Percentiles rank a stretch among this genome's conserved stretches.
Conservation (phyloP, 1,284 basidiomycete species). For the Meripilus lineatus region DNA sequence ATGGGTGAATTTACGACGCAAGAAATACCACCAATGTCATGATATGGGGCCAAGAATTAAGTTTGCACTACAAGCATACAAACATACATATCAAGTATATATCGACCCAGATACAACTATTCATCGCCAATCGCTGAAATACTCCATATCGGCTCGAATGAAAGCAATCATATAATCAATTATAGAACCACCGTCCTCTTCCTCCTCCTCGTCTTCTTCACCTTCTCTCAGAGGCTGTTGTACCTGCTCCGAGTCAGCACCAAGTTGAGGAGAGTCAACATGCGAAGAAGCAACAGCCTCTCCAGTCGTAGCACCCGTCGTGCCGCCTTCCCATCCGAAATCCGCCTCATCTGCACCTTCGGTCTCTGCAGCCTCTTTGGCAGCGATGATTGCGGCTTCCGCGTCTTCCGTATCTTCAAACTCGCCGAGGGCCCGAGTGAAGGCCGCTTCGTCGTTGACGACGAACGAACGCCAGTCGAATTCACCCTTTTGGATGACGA, state of each 20-base stretch:
- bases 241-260: constrained; percentile 24
- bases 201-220: constrained; percentile 39
- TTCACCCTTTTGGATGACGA: constrained; percentile 92
- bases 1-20: too few species aligned
- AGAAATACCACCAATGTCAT: too few species aligned
- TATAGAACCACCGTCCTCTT: constrained; percentile 61
- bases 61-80: too few species aligned
- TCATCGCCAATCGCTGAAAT: constrained; percentile 68
- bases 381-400: constrained; percentile 75
- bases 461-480: constrained; percentile 88
- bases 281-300: not conserved
- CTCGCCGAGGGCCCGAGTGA: constrained; percentile 71
- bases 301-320: constrained; percentile 4
- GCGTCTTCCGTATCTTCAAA: constrained; percentile 89
- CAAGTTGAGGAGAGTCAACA: constrained; percentile 7
- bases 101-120: too few species aligned
- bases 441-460: constrained; percentile 55
- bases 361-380: constrained; percentile 64
- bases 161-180: constrained; percentile 87
- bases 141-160: constrained; percentile 73
- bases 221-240: constrained; percentile 24
- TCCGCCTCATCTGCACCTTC: constrained; percentile 76
- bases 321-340: constrained; percentile 48
- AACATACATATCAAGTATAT: too few species aligned
- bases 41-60: too few species aligned